Conservation (phyloP, 2,329 filamentous ascomycete species). For the Xylaria digitata region DNA sequence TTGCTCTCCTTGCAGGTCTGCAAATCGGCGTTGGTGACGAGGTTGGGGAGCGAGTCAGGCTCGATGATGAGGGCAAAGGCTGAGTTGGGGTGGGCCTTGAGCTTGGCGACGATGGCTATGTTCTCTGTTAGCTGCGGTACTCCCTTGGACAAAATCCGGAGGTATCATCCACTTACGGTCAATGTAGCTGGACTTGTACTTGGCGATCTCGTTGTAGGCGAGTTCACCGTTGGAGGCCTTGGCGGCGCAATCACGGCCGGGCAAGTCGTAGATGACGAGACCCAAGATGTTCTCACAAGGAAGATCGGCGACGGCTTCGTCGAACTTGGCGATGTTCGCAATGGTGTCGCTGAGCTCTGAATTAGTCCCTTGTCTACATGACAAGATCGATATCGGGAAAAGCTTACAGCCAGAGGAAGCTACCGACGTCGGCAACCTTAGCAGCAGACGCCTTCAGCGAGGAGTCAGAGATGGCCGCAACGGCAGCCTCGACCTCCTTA, state of each 20-base stretch:
- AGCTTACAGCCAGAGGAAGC: constrained; percentile 65
- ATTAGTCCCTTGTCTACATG: constrained; percentile 24
- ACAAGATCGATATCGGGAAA: background rate
- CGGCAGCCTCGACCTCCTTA: constrained; percentile 46
- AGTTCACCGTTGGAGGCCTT: constrained; percentile 70
- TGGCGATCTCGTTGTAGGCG: constrained; percentile 60
- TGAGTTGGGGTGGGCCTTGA: constrained; percentile 60
- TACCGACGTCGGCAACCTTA: constrained; percentile 64
- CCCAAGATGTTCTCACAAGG: constrained; percentile 55
- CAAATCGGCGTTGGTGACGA: constrained; percentile 67
- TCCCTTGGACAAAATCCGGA: background rate
- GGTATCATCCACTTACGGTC: constrained; percentile 51
- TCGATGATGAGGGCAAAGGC: constrained; percentile 62
- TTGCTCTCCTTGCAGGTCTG: constrained; percentile 62
- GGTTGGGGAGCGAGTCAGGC: constrained; percentile 69
- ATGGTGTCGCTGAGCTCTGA: constrained; percentile 58
- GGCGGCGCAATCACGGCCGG: constrained; percentile 69
- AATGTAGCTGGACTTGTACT: constrained; percentile 67
- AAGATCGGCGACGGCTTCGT: constrained; percentile 59
- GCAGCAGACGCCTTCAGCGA: constrained; percentile 66
- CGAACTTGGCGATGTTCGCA: constrained; percentile 62
- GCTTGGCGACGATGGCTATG: constrained; percentile 55
- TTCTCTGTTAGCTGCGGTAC: constrained; percentile 3
- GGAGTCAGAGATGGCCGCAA: constrained; percentile 50
- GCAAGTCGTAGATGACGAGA: constrained; percentile 69